phyloP scores from a whole-genome alignment of 176 grass and related monocot genomes.

The Musa acuminata region DNA sequence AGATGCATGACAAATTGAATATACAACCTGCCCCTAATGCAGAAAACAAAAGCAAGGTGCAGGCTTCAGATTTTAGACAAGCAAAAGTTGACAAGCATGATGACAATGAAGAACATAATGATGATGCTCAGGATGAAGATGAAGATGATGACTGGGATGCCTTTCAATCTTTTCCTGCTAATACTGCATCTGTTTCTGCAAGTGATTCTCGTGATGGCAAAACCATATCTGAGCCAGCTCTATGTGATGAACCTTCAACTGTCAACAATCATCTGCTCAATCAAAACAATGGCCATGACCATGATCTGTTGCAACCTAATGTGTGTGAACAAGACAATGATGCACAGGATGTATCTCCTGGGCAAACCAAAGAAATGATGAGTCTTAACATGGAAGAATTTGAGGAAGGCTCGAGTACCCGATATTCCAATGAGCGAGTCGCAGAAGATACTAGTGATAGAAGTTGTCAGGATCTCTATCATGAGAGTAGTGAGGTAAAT shows the following conservation, averaged over 20 bases:
- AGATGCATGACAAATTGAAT: slow-evolving; percentile 26
- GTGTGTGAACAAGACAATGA: slow-evolving; percentile 10
- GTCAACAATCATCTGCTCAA: slow-evolving; percentile 2
- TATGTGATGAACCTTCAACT: slow-evolving; percentile 21
- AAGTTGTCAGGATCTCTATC: background rate
- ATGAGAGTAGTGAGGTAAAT: background rate
- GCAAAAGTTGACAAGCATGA: slow-evolving; percentile 24
- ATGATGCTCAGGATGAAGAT: slow-evolving; percentile 40
- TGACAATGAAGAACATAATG: slow-evolving; percentile 22
- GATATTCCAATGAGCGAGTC: slow-evolving; percentile 20
- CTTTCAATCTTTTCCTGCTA: slow-evolving; percentile 75
- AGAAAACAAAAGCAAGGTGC: slow-evolving; percentile 22
- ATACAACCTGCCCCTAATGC: slow-evolving; percentile 28
- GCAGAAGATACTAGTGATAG: background rate
- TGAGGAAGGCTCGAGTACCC: slow-evolving; percentile 22
- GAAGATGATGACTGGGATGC: slow-evolving; percentile 78
- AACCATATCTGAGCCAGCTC: slow-evolving; percentile 17
- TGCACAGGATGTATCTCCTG: background rate
- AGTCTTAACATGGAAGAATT: slow-evolving; percentile 12
- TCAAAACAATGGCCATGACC: slow-evolving; percentile 18
- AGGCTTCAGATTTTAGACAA: slow-evolving; percentile 21
- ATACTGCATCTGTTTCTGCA: slow-evolving; percentile 2
- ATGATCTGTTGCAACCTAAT: slow-evolving; percentile 18
- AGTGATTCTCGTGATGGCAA: slow-evolving; percentile 22
- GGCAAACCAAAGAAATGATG: slow-evolving; percentile 8